phyloP scores from a whole-genome alignment of 306 rosid genomes.

The Fragaria iinumae region DNA sequence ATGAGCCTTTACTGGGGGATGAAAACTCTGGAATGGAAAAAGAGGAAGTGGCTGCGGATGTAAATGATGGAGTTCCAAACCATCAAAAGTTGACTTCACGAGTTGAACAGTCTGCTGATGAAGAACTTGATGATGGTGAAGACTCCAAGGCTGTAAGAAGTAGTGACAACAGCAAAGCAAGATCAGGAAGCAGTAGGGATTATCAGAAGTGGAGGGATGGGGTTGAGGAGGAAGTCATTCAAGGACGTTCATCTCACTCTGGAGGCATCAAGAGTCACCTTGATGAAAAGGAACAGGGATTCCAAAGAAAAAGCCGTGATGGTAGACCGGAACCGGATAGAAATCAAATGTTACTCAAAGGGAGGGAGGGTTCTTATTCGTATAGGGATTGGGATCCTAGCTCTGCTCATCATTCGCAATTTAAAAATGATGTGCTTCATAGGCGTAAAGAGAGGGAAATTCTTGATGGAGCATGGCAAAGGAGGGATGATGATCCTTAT shows the following conservation, averaged over 20 bases:
- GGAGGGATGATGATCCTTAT: constrained; percentile 79
- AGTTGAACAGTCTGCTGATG: constrained; percentile 54
- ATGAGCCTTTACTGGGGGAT: constrained; percentile 53
- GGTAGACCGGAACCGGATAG: constrained; percentile 72
- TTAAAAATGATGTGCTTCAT: constrained; percentile 68
- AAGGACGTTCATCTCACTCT: constrained; percentile 55
- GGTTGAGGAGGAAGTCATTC: constrained; percentile 88
- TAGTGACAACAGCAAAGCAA: constrained; percentile 95
- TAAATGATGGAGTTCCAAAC: constrained; percentile 43
- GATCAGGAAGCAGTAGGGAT: constrained; percentile 92
- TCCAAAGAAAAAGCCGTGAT: constrained; percentile 54
- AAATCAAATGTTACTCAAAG: constrained; percentile 52
- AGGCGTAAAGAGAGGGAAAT: constrained; percentile 78
- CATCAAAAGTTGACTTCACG: constrained; percentile 43
- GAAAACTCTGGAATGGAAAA: constrained; percentile 58
- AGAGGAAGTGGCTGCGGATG: constrained; percentile 42
- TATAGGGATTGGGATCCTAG: constrained; percentile 70
- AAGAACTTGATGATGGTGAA: constrained; percentile 67
- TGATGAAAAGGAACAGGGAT: constrained; percentile 65
- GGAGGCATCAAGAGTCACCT: constrained; percentile 47
- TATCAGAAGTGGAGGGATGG: constrained; percentile 67
- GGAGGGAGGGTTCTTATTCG: constrained; percentile 63
- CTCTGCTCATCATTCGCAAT: constrained; percentile 54
- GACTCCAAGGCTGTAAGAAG: constrained; percentile 90
- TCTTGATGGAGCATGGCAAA: constrained; percentile 67